Percentiles rank a stretch among this genome's conserved stretches.
phyloP scores from a whole-genome alignment of 108 stramenopile species.

The Schizochytrium sp. region DNA sequence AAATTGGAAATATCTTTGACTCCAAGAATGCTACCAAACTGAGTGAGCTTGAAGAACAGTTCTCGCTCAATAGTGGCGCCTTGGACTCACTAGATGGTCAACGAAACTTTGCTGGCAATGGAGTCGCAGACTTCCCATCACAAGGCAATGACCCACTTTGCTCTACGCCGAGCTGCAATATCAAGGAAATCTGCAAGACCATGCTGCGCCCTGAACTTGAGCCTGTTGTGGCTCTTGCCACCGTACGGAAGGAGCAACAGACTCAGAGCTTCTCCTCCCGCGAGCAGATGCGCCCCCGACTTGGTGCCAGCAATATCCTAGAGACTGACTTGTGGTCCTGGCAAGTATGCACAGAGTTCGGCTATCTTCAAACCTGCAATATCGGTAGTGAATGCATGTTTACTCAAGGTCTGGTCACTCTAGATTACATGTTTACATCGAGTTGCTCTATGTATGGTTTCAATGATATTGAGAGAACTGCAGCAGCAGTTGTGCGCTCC shows the following conservation, averaged over 20 bases:
- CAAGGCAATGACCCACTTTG: slow-evolving; percentile 90
- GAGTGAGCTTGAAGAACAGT: slow-evolving; percentile 59
- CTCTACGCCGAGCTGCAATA: slow-evolving; percentile 80
- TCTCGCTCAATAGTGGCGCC: not conserved
- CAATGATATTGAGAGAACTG: slow-evolving; percentile 70
- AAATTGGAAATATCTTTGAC: slow-evolving; percentile 70
- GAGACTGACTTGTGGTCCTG: slow-evolving; percentile 82
- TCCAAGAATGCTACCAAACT: slow-evolving; percentile 62
- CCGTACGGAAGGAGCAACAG: not conserved
- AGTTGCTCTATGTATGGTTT: slow-evolving; percentile 77
- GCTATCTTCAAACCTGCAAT: slow-evolving; percentile 92
- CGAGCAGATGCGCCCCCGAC: not conserved
- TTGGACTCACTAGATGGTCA: slow-evolving; percentile 74
- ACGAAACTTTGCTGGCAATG: slow-evolving; percentile 84
- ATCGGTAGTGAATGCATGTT: slow-evolving; percentile 82
- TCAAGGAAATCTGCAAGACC: slow-evolving; percentile 77
- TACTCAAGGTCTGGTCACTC: slow-evolving; percentile 80
- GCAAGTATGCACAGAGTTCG: slow-evolving; percentile 95
- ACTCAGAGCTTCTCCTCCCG: not conserved
- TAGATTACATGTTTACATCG: slow-evolving; percentile 81
- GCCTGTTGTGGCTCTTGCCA: not conserved
- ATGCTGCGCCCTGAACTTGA: not conserved
- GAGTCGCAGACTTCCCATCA: slow-evolving; percentile 81
- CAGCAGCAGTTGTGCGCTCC: slow-evolving; percentile 77
- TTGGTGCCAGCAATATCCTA: not conserved